A percentile compares a stretch with the other conserved stretches of the same genome.
Conservation (phyloP, 495 filamentous ascomycete species). For the Penicillium goetzii region DNA sequence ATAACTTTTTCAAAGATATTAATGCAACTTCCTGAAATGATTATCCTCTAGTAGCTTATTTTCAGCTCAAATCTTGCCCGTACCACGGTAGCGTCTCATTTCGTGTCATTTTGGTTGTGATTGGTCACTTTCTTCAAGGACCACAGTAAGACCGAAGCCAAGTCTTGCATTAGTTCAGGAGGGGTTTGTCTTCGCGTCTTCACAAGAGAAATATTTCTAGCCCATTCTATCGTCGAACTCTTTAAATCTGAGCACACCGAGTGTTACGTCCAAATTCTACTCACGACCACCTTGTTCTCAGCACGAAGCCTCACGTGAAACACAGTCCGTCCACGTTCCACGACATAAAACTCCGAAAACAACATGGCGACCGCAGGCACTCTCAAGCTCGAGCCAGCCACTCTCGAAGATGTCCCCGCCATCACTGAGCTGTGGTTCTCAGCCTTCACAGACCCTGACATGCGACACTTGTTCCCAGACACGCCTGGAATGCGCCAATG, state of each 20-base stretch:
- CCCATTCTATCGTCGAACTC: neutral
- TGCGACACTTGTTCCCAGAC: constrained; percentile 28
- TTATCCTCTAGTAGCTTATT: neutral
- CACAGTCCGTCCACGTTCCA: neutral
- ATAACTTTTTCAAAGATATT: neutral
- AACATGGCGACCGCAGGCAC: constrained; percentile 10
- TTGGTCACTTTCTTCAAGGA: neutral
- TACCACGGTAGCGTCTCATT: neutral
- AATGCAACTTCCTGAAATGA: neutral
- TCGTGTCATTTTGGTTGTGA: neutral
- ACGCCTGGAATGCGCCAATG: constrained; percentile 34
- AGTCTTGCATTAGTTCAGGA: neutral
- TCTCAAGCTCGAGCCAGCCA: constrained; percentile 24
- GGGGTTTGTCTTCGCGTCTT: neutral
- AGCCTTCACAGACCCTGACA: constrained; percentile 29
- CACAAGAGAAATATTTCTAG: neutral
- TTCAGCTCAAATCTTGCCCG: neutral
- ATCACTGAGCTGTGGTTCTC: constrained; percentile 32
- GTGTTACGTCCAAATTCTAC: neutral
- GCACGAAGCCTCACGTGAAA: neutral
- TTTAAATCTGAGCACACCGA: neutral
- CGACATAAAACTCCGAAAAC: neutral
- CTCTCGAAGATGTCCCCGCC: constrained; percentile 30
- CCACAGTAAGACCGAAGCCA: neutral
- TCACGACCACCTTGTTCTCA: neutral